A percentile compares a stretch with the other conserved stretches of the same genome.
These are phyloP conservation scores for Lupinus albus DNA, from an alignment of 306 rosid genomes.

Conservation along the genomic window DNA sequence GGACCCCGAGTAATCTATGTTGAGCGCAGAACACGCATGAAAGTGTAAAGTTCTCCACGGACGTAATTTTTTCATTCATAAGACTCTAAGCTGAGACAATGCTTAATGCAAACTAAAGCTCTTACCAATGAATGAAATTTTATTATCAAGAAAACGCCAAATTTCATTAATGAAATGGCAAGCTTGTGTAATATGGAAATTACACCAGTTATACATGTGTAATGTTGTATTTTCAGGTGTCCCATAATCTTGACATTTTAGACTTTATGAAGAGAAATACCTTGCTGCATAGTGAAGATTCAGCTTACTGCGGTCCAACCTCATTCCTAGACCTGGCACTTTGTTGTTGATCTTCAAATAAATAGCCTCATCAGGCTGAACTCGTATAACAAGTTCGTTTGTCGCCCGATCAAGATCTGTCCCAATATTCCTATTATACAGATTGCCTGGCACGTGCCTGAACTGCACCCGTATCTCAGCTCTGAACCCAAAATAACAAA, in stretches of 20 bases:
- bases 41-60: too few relatives aligned
- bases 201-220: slow-evolving; percentile 7
- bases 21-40: too few relatives aligned
- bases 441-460: slow-evolving; percentile 88
- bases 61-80: too few relatives aligned
- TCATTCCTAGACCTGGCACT: slow-evolving; percentile 89
- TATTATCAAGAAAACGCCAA: background rate
- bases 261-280: slow-evolving; percentile 40
- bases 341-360: slow-evolving; percentile 85
- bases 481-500: slow-evolving; percentile 49
- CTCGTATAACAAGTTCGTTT: slow-evolving; percentile 87
- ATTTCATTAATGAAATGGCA: background rate
- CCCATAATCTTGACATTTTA: background rate
- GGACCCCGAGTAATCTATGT: too few relatives aligned
- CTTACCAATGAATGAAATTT: too few relatives aligned
- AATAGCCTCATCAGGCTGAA: slow-evolving; percentile 94
- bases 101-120: too few relatives aligned
- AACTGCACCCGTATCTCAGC: slow-evolving; percentile 95
- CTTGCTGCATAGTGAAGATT: slow-evolving; percentile 92
- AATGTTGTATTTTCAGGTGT: too few relatives aligned
- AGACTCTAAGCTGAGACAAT: too few relatives aligned
- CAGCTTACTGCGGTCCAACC: slow-evolving; percentile 78
- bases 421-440: slow-evolving; percentile 75
- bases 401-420: slow-evolving; percentile 76
- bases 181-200: slow-evolving; percentile 3